Base-by-base conservation (phyloP, 805 yeast species). In the Wickerhamomyces chambardii region DNA sequence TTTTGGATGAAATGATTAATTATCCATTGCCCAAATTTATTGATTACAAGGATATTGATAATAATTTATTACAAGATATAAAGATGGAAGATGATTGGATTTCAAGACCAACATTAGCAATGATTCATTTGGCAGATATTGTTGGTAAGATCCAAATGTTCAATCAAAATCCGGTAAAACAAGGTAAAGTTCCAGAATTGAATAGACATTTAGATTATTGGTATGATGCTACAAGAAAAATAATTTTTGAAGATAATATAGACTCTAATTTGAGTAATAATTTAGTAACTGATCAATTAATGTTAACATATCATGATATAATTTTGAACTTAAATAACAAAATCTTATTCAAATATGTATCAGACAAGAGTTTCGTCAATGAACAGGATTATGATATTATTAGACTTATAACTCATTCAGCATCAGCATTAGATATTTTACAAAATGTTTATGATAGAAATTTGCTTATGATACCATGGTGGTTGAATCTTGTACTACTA, bases 401-500 rank as follows among this genome's bases (percentile, higher is more conserved):
- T 26, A 37, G 49, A 40, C 56, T 66, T 3, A 18, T 63, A 2
- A 51, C 45, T 17, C 51, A 63, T 26, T 55, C 59, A 33, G 45
- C 45, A 12, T 56, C 60, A 15, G 50, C 59, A 4, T 42, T 63
- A 9, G 52, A 50, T 15, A 43, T 63, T 8, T 41, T 63, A 22
- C 46, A 49, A 30, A 48, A 52, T 36, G 42, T 65, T 19, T 50
- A 52, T 17, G 46, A 51, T 11, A 53, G 54, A 5, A 55, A 56
- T 1, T 35, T 45, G 46, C 17, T 47, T 32, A 59, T 49, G 36
- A 46, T 63, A 12, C 81, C 81, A 3, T 75, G 82, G 82, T 70
- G 72, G 63, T 42, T 63, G 32, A 63, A 58, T 21, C 49, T 77
- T 31, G 55, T 66, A 4, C 45, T 69, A 11, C 47, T 73, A 11